Conservation (phyloP, 495 filamentous ascomycete species). For the Neurospora tetraspora region DNA sequence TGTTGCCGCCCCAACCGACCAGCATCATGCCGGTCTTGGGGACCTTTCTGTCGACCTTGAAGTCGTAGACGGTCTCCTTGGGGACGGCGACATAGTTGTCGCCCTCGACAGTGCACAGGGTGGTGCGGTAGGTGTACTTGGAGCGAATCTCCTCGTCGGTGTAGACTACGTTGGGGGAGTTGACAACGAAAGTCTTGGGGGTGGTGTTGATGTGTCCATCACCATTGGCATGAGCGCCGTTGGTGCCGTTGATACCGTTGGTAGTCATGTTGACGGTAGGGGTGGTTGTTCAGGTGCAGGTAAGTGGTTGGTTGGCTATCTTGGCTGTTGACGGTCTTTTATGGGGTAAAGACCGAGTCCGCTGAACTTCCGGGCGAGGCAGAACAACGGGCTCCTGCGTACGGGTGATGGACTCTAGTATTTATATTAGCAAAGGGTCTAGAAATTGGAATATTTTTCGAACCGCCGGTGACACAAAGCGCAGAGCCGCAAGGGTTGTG, state of each 20-base stretch:
- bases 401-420: slow-evolving; percentile 83
- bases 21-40: slow-evolving; percentile 95
- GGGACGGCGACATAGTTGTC: slow-evolving; percentile 76
- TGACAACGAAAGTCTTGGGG: slow-evolving; percentile 64
- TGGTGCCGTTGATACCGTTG: slow-evolving; percentile 47
- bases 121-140: slow-evolving; percentile 95
- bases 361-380: slow-evolving; percentile 78
- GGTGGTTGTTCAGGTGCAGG: slow-evolving; percentile 11
- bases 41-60: slow-evolving; percentile 91
- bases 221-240: slow-evolving; percentile 23
- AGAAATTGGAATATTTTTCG: neutral
- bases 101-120: slow-evolving; percentile 58
- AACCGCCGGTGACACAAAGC: slow-evolving; percentile 4
- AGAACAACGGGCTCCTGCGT: slow-evolving; percentile 93
- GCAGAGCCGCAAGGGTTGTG: neutral
- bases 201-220: slow-evolving; percentile 6
- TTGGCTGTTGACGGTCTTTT: slow-evolving; percentile 34
- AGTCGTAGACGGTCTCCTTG: slow-evolving; percentile 85
- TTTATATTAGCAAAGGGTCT: slow-evolving; percentile 2
- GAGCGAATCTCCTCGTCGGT: slow-evolving; percentile 79
- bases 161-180: slow-evolving; percentile 89
- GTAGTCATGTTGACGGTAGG: slow-evolving; percentile 2
- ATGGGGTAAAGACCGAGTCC: slow-evolving; percentile 58
- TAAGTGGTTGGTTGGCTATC: slow-evolving; percentile 13
- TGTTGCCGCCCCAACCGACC: slow-evolving; percentile 97